Percentiles rank a stretch among this genome's conserved stretches.
These are phyloP conservation scores for Alectoria sarmentosa DNA, from an alignment of 495 filamentous ascomycete species.

Conservation along the genomic window DNA sequence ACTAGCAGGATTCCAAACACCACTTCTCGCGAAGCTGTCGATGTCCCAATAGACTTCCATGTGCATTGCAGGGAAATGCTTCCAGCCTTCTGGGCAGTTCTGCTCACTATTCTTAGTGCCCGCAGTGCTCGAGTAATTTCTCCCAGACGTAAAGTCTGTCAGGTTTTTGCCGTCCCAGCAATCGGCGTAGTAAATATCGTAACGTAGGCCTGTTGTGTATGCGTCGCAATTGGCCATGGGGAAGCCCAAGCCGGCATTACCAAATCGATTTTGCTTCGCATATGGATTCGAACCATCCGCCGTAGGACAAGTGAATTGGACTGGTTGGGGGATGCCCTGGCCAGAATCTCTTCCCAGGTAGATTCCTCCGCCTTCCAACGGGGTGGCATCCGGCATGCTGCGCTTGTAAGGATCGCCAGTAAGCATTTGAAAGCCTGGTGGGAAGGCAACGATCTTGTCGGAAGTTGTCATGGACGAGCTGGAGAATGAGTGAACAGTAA, in stretches of 20 bases:
- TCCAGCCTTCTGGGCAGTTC: constrained; percentile 51
- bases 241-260: constrained; percentile 30
- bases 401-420: constrained; percentile 45
- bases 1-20: constrained; percentile 23
- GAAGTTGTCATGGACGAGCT: neutral
- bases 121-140: constrained; percentile 52
- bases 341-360: neutral
- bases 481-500: neutral
- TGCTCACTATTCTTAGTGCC: constrained; percentile 50
- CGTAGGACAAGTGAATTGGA: constrained; percentile 3
- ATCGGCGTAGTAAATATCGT: constrained; percentile 42
- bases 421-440: constrained; percentile 66
- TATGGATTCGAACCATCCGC: constrained; percentile 3
- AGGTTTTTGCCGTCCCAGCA: constrained; percentile 34
- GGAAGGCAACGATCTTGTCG: constrained; percentile 53
- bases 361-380: neutral
- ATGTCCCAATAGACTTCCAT: constrained; percentile 22
- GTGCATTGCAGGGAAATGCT: constrained; percentile 42
- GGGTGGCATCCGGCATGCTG: constrained; percentile 6
- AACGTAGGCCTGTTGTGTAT: constrained; percentile 44
- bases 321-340: neutral
- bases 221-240: constrained; percentile 54
- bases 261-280: neutral
- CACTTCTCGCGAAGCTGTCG: constrained; percentile 24
- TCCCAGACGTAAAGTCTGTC: constrained; percentile 62